Evolutionary conservation across 345 rosid genomes (phyloP), one percentile per base, ranked within the genome.

Genomic region (Sisymbrium altissimum): DNA sequence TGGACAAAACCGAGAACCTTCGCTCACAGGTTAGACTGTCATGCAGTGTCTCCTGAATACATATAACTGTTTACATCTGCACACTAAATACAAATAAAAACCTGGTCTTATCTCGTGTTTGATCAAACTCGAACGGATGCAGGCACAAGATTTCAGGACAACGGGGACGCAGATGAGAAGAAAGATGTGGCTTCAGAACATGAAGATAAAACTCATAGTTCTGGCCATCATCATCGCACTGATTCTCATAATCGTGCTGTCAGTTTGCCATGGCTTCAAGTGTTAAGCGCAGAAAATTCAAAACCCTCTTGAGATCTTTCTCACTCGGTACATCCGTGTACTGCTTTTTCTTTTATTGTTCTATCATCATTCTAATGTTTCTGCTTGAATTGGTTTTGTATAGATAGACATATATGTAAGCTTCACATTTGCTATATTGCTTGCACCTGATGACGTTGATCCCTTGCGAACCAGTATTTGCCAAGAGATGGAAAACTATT

Each of bases 71-170:
- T 13, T 30, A 27, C 9, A 13, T 4, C 3, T 63, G 14, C 29
- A 60, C 67, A 54, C 27, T n/a, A 36, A 18, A 30, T 41, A 10
- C 14, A 19, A 17, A 19, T 19, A 49, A 4, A 27, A 18, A 18
- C 6, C 54, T 59, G 50, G 52, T 54, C 40, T 29, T 39, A n/a
- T 69, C 49, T 64, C 15, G 15, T 71, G 64, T 57, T 49, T 56
- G 33, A 65, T 30, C 8, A 35, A 61, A 52, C 40, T n/a, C 23
- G 3, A 71, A 66, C 35, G 69, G 56, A 17, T 6, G 15, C 83
- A 95, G 99, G 99, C 99, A 25, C 99, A 95, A 83, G 99, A 95
- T 64, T 95, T 95, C 86, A 85, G 87, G 80, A 83, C 88, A 75
- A 92, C 89, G 46, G 97, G 99, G 64, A 95, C 97, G 3, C 86